A percentile compares a stretch with the other conserved stretches of the same genome.
Conservation (phyloP, 345 rosid species). For the Brassica rapa region DNA sequence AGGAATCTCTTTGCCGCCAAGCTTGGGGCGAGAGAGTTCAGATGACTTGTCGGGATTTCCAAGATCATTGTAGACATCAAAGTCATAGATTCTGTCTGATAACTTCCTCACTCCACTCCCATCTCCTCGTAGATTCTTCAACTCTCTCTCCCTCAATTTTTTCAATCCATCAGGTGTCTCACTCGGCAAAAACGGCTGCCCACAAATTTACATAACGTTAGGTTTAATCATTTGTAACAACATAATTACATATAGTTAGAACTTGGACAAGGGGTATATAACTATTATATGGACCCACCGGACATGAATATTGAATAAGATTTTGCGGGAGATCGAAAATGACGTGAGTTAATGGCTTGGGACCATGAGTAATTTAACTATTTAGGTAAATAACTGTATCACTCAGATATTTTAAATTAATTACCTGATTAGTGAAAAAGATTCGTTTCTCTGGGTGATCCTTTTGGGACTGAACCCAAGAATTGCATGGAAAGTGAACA, state of each 20-base stretch:
- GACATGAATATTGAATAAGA: not conserved
- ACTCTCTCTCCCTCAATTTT: conserved; percentile 70
- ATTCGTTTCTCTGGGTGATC: conserved; percentile 68
- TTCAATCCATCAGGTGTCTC: conserved; percentile 80
- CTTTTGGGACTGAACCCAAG: conserved; percentile 86
- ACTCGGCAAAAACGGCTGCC: conserved; percentile 76
- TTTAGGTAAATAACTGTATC: not conserved
- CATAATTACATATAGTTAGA: not conserved
- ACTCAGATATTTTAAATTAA: not conserved
- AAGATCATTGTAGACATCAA: conserved; percentile 80
- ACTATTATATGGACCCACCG: conserved; percentile 27
- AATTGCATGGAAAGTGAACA: conserved; percentile 89
- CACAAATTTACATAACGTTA: not conserved
- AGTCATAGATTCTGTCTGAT: conserved; percentile 84
- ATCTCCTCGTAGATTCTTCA: conserved; percentile 63
- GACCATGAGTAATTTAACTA: not conserved
- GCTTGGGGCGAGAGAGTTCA: conserved; percentile 62
- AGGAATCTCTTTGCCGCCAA: conserved; percentile 71
- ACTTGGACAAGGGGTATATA: not conserved
- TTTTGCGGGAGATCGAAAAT: not conserved
- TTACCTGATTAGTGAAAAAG: conserved; percentile 85
- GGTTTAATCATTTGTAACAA: not conserved
- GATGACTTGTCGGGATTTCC: conserved; percentile 84
- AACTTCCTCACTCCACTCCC: conserved; percentile 73
- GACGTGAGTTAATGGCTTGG: not conserved